Base-by-base conservation (phyloP, 441 rosid genomes). In the Raphanus hybrid region DNA sequence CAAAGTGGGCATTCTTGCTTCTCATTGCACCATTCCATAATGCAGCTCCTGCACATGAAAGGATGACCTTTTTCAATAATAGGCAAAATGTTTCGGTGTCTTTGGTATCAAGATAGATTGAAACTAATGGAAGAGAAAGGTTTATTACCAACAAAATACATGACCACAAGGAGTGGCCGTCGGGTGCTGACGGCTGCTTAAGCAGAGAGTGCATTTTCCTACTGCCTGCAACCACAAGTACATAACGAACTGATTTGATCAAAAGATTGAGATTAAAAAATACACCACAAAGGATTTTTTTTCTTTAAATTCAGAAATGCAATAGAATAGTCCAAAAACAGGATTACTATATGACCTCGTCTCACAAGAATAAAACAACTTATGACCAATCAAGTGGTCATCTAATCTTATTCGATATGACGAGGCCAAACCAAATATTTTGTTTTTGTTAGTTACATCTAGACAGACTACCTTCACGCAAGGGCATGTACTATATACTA, bases 1-100 rank as follows among this genome's bases (percentile, higher is more conserved):
- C 95, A 93, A 35, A 93, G 91, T n/a, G 98, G 96, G 71, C 99
- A 93, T 79, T 93, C 97, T 0, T 92, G 96, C 87, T 93, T 95
- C 78, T 95, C 99, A 10, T 95, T 93, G 85, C 99, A 93, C 98
- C 99, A 93, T 67, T 93, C 97, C 61, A 57, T 57, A 57, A 57
- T 57, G 61, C 61, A 57, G 83, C 79, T 90, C 97, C 98, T 93
- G 69, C 77, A 71, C 43, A 60, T 67, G 59, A 80, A 6, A 64
- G 1, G 2, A 65, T 54, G 8, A 67, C 54, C 27, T 60, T 57
- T 29, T 57, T 61, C 8, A 27, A 45, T 43, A 29, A 63, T 16
- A 5, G 54, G n/a, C 64, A 70, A 54, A 39, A 23, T 6, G 64
- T 16, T 65, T 23, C 48, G 54, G 15, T 3, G 9, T 75, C 68